Conservation (phyloP, 441 rosid species). For the Pelargonium citronellum region DNA sequence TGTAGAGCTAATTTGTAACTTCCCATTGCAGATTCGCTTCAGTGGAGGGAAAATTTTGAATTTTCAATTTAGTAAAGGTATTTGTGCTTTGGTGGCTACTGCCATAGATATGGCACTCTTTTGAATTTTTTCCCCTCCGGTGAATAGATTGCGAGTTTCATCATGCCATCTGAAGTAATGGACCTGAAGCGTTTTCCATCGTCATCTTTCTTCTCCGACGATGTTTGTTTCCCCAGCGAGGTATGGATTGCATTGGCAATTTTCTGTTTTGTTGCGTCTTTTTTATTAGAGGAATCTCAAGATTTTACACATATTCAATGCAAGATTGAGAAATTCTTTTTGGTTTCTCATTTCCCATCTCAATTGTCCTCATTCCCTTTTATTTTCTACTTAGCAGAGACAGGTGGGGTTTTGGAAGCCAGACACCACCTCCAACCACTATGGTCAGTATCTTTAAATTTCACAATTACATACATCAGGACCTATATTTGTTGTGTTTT, state of each 20-base stretch:
- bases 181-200: slow-evolving; percentile 36
- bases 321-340: not conserved
- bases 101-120: no score
- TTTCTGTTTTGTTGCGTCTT: not conserved
- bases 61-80: not conserved
- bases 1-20: slow-evolving; percentile 1
- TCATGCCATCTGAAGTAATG: slow-evolving; percentile 40
- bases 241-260: slow-evolving; percentile 25
- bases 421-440: slow-evolving; percentile 30
- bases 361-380: slow-evolving; percentile 1
- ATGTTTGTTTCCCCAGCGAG: slow-evolving; percentile 33
- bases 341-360: not conserved
- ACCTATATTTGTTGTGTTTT: not conserved
- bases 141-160: slow-evolving; percentile 11
- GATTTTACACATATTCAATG: not conserved
- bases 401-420: slow-evolving; percentile 47
- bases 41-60: slow-evolving; percentile 8
- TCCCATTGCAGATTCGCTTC: not conserved
- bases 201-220: slow-evolving; percentile 32
- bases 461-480: no score
- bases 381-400: slow-evolving; percentile 32
- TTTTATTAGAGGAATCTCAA: not conserved
- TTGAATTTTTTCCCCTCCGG: not conserved
- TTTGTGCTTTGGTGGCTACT: not conserved
- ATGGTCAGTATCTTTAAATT: slow-evolving; percentile 33